A percentile compares a stretch with the other conserved stretches of the same genome.
Conservation (phyloP, 2,329 filamentous ascomycete genomes). For the Alternaria gaisen region DNA sequence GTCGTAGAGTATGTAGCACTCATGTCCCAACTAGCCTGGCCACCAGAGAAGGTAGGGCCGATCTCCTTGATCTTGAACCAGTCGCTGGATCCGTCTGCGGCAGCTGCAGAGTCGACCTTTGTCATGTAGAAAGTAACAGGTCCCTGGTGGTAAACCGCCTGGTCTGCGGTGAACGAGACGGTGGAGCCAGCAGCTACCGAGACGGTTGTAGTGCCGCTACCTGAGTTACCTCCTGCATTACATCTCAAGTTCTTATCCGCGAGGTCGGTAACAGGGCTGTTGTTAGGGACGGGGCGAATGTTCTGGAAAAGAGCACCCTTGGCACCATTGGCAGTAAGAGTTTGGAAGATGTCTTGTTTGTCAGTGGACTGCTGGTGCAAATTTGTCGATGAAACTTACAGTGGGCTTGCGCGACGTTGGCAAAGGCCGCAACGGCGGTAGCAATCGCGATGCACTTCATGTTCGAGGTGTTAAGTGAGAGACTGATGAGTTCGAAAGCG, state of each 20-base stretch:
- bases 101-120: constrained; percentile 45
- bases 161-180: constrained; percentile 49
- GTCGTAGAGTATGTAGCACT: constrained; percentile 46
- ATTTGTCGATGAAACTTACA: constrained; percentile 33
- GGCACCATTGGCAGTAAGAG: constrained; percentile 47
- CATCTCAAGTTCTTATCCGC: constrained; percentile 46
- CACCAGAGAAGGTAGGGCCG: constrained; percentile 47
- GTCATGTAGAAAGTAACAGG: constrained; percentile 51
- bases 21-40: constrained; percentile 47
- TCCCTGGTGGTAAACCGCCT: constrained; percentile 52
- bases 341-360: constrained; percentile 49
- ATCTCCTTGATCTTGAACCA: constrained; percentile 55
- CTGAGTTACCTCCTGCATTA: constrained; percentile 45
- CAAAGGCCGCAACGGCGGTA: constrained; percentile 43
- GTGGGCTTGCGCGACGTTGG: constrained; percentile 49
- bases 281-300: constrained; percentile 51
- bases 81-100: constrained; percentile 49
- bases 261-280: constrained; percentile 49
- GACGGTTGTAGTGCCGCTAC: constrained; percentile 43
- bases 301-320: constrained; percentile 49
- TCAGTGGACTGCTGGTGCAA: constrained; percentile 13
- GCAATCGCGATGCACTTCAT: constrained; percentile 50
- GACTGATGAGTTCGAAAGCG: constrained; percentile 13
- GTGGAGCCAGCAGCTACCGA: constrained; percentile 47
- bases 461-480: constrained; percentile 8